Base-by-base conservation (phyloP, 2,329 filamentous ascomycete genomes). In the Sordariomycetes sp. region DNA sequence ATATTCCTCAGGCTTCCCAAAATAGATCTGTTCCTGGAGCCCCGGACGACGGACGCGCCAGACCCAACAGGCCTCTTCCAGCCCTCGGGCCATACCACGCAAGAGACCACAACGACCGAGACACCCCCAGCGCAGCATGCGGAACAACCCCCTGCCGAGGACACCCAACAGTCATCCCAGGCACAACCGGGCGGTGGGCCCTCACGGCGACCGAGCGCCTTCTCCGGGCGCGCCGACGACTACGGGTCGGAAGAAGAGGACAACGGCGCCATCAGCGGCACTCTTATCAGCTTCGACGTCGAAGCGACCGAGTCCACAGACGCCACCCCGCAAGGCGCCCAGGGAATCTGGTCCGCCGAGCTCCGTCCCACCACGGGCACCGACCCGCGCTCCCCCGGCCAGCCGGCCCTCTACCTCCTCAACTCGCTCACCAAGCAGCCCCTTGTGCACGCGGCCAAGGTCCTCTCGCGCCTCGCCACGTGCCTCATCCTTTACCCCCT, bases 241-340 rank as follows among this genome's bases (percentile, higher is more conserved):
- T 80, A 79, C 60, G 76, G 71, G 12, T 80, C 74, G 14, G 81
- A 83, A 53, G 81, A 83, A 57, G 80, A 82, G 54, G 80, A 80
- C 18, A 71, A 77, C 16, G 80, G 81, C 54, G 73, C 77, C 54
- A 70, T 83, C 25, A 80, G 76, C 58, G 76, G 80, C 1, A 82
- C 80, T 0, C 69, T 84, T 5, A 83, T 85, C 56, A 83, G 79
- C 62, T 83, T 85, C 59, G 81, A 85, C 59, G 80, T 84, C 32
- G 81, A 85, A 61, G 77, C 80, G 0, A 78, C 75, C 3, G 80
- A 83, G 53, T 71, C 78, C 0, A 74, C 72, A 3, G 78, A 81
- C 54, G 72, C 74, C 2, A 5, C 46, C n/a, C 46, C 46, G 5
- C 46, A 50, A 20, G 20, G 46, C 20, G 76, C 77, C 1, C 70